Conservation (phyloP, 441 rosid genomes). For the Euphorbia schlechtendalii region DNA sequence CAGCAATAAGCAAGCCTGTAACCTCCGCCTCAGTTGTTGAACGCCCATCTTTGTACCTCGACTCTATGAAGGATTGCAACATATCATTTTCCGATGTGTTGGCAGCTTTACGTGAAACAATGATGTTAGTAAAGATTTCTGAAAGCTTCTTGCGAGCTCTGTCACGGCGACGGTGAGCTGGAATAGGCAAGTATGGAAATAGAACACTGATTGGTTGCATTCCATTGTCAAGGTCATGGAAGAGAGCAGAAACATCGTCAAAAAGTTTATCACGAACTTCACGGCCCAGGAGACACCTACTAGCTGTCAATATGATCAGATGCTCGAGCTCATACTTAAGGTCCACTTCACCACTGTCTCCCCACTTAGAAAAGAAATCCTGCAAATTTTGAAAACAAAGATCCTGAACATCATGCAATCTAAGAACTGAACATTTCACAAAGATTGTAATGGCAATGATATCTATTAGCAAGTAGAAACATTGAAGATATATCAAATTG, state of each 20-base stretch:
- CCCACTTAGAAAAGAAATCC: conserved; percentile 96
- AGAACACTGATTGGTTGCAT: conserved; percentile 97
- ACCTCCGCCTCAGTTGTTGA: conserved; percentile 83
- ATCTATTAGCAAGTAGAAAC: not conserved
- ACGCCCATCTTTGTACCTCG: conserved; percentile 92
- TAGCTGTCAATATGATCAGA: conserved; percentile 94
- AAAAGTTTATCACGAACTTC: conserved; percentile 98
- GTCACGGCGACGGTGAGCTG: conserved; percentile 96
- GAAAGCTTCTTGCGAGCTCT: conserved; percentile 78
- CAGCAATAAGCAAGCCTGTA: conserved; percentile 95
- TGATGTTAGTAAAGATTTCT: conserved; percentile 67
- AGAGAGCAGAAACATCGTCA: conserved; percentile 86
- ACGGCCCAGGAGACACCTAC: conserved; percentile 88
- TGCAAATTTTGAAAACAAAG: conserved; percentile 25
- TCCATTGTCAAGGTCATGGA: conserved; percentile 97
- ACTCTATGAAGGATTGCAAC: conserved; percentile 94
- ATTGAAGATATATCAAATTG: not conserved
- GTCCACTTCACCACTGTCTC: conserved; percentile 91
- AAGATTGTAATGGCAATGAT: not conserved
- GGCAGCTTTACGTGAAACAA: conserved; percentile 62
- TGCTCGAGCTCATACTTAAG: conserved; percentile 88
- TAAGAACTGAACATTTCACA: not conserved
- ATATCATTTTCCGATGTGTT: conserved; percentile 81
- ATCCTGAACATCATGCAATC: not conserved
- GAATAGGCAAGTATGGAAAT: conserved; percentile 88